phyloP scores from a whole-genome alignment of 192 early-diverging fungal genomes.

The Rhizophagus clarus region DNA sequence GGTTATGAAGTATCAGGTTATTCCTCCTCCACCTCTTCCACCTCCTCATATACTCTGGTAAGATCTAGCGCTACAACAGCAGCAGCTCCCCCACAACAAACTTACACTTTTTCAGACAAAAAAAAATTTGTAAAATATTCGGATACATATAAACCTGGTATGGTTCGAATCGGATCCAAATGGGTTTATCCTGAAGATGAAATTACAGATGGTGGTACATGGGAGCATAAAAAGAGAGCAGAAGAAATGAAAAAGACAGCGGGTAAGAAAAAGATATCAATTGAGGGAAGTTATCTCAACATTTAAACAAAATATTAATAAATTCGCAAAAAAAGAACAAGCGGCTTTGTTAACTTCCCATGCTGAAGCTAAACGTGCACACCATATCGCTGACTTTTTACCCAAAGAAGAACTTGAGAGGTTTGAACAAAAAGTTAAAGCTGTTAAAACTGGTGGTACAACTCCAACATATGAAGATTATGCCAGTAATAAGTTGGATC shows the following conservation, averaged over 20 bases:
- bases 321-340: constrained; percentile 22
- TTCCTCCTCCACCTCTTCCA: too few species aligned
- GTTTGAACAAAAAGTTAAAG: constrained; percentile 34
- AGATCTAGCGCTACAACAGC: background rate
- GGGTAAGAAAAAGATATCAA: constrained; percentile 14
- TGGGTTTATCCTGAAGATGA: constrained; percentile 41
- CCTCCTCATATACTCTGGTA: background rate
- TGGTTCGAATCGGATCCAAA: constrained; percentile 34
- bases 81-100: constrained; percentile 9
- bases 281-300: too few species aligned
- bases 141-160: constrained; percentile 36
- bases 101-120: constrained; percentile 22
- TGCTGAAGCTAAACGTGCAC: constrained; percentile 35
- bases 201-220: constrained; percentile 37
- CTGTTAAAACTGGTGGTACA: constrained; percentile 28
- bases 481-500: constrained; percentile 33
- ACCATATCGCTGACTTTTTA: constrained; percentile 36
- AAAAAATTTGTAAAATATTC: constrained; percentile 33
- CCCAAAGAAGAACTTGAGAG: constrained; percentile 33
- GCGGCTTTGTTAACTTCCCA: constrained; percentile 32
- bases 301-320: background rate
- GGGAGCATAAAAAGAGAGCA: constrained; percentile 37
- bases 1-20: too few species aligned
- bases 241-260: constrained; percentile 38
- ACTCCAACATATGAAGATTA: constrained; percentile 33